Base-by-base conservation (phyloP, 495 filamentous ascomycete genomes). In the Penicillium paradoxum region DNA sequence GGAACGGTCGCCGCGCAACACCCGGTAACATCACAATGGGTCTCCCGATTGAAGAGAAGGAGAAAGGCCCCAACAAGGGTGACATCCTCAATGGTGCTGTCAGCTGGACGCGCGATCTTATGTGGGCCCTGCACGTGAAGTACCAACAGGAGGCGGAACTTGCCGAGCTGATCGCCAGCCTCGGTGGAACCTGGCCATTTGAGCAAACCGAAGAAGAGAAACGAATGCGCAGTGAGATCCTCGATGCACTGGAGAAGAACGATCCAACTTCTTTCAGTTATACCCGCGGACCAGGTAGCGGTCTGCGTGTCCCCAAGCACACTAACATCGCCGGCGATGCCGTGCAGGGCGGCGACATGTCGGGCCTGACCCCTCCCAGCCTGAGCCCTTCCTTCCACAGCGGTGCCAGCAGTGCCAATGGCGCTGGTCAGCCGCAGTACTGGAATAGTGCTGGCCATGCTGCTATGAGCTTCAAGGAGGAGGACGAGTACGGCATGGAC, bases 51-150 rank as follows among this genome's bases (percentile, higher is more conserved):
- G 93, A 98, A 59, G 93, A 98, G 55, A 98, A 97, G 60, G 93
- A 98, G 70, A 97, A 97, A 58, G 95, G 95, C 1, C 93, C 93
- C 0, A 97, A 97, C 77, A 98, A 98, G 72, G 93, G 93, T 37
- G 93, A 98, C 63, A 97, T 98, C 47, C 83, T 98, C 49, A 97
- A 97, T 65, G 93, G 93, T 25, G 88, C 93, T 14, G 93, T 98
- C 42, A 87, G 88, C 69, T 98, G 93, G 93, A 96, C 87, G 54
- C 84, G 92, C 40, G 93, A 98, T 70, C 75, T 98, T 38, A 97
- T 98, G 93, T 97, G 93, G 93, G 81, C 91, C 66, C 73, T 96
- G 34, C 81, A 95, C 58, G 73, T 85, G 54, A 95, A 96, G 69
- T 76, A 92, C 44, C 84, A 92, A 60, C 90, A 96, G 63, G 87